Base-by-base conservation (phyloP, 148 eudicot species). In the Fagopyrum homotropicum region DNA sequence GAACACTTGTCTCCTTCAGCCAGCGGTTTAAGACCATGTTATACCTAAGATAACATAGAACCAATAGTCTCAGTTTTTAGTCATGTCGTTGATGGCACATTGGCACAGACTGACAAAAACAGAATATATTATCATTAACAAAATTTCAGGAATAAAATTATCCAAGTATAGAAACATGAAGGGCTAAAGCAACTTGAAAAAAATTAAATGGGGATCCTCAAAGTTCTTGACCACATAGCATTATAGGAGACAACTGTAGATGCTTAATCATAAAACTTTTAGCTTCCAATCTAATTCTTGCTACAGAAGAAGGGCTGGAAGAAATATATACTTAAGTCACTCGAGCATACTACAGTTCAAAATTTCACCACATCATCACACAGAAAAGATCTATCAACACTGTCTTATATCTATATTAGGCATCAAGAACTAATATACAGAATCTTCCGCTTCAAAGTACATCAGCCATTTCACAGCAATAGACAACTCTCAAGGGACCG, bases 1-100 rank as follows among this genome's bases (percentile, higher is more conserved):
- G 97, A 60, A 91, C 80, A 72, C 81, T 81, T 0, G 97, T 81
- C 81, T 87, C 98, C 77, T 87, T 89, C 75, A 59, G 74, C 98
- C 98, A 93, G 30, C 83, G 78, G 80, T 93, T 91, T 19, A 78
- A 80, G 64, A 69, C 81, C 89, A 86, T 84, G 79, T 83, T 85
- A 77, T 89, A 93, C 84, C 98, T 93, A 63, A 29, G 69, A 63
- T 30, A 15, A 44, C 44, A 57, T 57, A 5, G 63, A 16, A 52
- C 57, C 4, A 52, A 52, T 17, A 15, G n/a, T 52, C 6, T 51
- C 15, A 12, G 17, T 52, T 52, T 49, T 49, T 9, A 49, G 14
- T 10, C 52, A 49, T 49, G 52, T 49, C 14, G 52, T 7, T 55
- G 5, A 55, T 55, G 59, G 59, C n/a, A 55, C 40, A 35, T 35